Evolutionary conservation across 2,329 filamentous ascomycete genomes (phyloP), one percentile per base, ranked within the genome.

Genomic region (Trichocomaceae sp.): DNA sequence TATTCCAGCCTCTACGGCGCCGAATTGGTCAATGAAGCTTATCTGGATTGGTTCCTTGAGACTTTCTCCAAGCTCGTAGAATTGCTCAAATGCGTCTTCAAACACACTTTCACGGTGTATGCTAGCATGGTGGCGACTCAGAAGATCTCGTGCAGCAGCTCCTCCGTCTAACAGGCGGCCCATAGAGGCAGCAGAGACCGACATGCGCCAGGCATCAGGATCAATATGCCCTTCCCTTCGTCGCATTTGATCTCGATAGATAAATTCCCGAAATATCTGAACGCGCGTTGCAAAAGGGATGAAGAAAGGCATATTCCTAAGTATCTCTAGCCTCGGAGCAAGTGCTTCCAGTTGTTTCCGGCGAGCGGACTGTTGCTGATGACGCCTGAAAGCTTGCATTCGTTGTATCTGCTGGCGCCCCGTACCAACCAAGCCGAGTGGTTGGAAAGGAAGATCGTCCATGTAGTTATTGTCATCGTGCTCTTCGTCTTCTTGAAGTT

Each of bases 31-130:
- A 44, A 96, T 85, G 68, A 99, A 99, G 0, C 89, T 93, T 64
- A 99, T 97, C 66, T 95, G 90, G 35, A 99, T 96, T 0, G 90
- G 90, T 66, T 97, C 92, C 67, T 97, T 97, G 54, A 99, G 73
- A 0, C 85, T 86, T 13, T 92, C 87, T 0, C 87, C 87, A 5
- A 97, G 78, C 1, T 81, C 71, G 63, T 90, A 96, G 64, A 96
- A 96, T 54, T 90, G 82, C 3, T 85, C 76, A 66, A 85, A 92
- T 0, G 93, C 93, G 72, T 96, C 91, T 17, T 88, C 80, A 65
- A 97, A 96, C 5, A 95, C 80, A 48, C 83, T 80, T 19, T 87
- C 85, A 58, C 93, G 83, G 54, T 83, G 82, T 57, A 99, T 92
- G 52, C 83, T 83, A 10, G 90, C 92, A 61, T 88, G 84, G 66